phyloP scores from a whole-genome alignment of 208 protist species.

The Leishmania arabica region DNA sequence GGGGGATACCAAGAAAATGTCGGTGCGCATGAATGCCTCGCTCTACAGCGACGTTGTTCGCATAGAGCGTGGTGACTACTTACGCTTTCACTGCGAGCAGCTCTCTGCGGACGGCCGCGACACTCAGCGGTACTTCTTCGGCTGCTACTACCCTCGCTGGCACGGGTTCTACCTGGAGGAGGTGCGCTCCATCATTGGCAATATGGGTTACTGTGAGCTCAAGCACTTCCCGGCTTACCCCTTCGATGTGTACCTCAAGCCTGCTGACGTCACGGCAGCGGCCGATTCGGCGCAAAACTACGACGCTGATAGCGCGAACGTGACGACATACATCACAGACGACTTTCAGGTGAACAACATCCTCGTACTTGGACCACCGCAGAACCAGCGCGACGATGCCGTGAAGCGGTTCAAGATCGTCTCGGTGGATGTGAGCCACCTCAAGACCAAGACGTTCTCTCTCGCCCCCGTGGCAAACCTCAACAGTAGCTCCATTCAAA shows the following conservation, averaged over 20 bases:
- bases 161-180: constrained; percentile 91
- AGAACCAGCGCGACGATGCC: constrained; percentile 85
- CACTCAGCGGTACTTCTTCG: constrained; percentile 87
- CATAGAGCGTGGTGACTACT: constrained; percentile 78
- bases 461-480: constrained; percentile 29
- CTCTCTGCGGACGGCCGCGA: constrained; percentile 70
- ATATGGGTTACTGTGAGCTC: constrained; percentile 71
- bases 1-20: constrained; percentile 41
- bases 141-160: constrained; percentile 91
- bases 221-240: constrained; percentile 81
- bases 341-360: constrained; percentile 83
- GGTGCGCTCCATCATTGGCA: constrained; percentile 81
- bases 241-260: constrained; percentile 79
- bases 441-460: constrained; percentile 50
- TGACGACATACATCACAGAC: constrained; percentile 74
- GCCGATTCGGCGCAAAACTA: constrained; percentile 9
- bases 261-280: neutral
- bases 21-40: constrained; percentile 70
- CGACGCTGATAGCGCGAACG: constrained; percentile 38
- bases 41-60: constrained; percentile 85
- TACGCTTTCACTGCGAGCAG: constrained; percentile 83
- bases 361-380: constrained; percentile 64
- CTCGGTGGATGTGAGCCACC: constrained; percentile 64
- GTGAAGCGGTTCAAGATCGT: constrained; percentile 87
- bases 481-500: constrained; percentile 27